Evolutionary conservation across 305 asterid genomes (phyloP).

Genomic region (Plantago lanceolata): DNA sequence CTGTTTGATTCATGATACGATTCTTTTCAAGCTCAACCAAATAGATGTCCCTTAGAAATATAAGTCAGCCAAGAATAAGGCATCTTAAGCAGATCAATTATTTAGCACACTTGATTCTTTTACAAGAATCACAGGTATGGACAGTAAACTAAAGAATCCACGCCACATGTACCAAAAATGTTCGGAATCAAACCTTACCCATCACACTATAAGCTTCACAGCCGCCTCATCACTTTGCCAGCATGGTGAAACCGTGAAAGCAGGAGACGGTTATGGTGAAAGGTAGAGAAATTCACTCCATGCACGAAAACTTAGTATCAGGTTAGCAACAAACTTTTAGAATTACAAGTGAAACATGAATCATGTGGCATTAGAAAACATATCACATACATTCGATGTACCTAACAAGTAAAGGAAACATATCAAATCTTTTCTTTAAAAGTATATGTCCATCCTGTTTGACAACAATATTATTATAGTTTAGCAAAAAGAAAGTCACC

Average conservation of each 20-base stretch:
- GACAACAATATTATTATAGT: background rate
- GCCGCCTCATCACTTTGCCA: background rate
- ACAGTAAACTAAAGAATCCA: background rate
- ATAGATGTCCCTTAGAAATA: constrained; percentile 26
- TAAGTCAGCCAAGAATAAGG: constrained; percentile 53
- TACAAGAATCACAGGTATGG: background rate
- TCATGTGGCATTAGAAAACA: background rate
- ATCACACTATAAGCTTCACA: background rate
- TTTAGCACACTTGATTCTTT: constrained; percentile 29
- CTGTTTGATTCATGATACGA: constrained; percentile 32
- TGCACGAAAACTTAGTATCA: background rate
- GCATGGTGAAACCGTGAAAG: constrained; percentile 3
- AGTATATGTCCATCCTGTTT: background rate
- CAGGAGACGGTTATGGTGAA: background rate
- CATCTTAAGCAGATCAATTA: constrained; percentile 26
- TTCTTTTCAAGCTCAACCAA: constrained; percentile 15
- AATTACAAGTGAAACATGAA: background rate
- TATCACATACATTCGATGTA: background rate
- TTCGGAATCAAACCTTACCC: background rate
- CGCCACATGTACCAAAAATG: constrained; percentile 1
- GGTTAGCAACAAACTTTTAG: background rate
- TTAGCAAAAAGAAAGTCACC: background rate
- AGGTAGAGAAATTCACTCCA: background rate
- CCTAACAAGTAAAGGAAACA: background rate
- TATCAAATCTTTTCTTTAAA: background rate